Base-by-base conservation (phyloP, 2,329 filamentous ascomycete genomes). In the Westerdykella ornata region DNA sequence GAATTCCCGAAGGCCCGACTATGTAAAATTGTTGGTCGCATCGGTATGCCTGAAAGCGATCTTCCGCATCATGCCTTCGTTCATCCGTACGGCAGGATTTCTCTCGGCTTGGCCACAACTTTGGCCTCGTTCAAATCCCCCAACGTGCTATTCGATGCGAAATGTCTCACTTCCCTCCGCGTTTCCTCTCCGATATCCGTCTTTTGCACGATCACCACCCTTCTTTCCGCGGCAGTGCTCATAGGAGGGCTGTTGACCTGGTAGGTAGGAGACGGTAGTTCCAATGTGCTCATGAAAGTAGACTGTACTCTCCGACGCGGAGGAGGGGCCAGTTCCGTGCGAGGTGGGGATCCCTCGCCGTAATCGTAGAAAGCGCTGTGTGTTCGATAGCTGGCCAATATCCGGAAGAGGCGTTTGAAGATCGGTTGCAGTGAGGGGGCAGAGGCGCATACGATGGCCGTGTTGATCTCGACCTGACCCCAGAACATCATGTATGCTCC, bases 401-500 rank as follows among this genome's bases (percentile, higher is more conserved):
- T 43, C 12, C 42, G 41, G 30, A 56, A 52, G 12, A 50, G 30
- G 16, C 40, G 39, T 31, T 47, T 46, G 39, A 56, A 40, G 5
- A 56, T 41, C 3, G 54, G 54, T 30, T 59, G 54, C 1, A 57
- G 42, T 9, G 51, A 56, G 13, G 56, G 56, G 3, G 42, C 47
- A 1, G 52, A 55, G 3, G 56, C 53, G 36, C 51, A 56, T 6
- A 56, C 47, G 8, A 59, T 57, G 1, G 50, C 54, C 2, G 52
- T 56, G 30, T 59, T 57, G 38, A 57, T 44, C 29, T 59, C 54
- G 19, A 59, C 49, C 28, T 54, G 52, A 12, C 51, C 45, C 53
- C 51, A 57, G 39, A 58, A 53, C 1, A 57, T 37, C 6, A 57
- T 42, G 37, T 59, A 56, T 28, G 44, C 53, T 1, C 53, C 52